phyloP scores from a whole-genome alignment of 768 basidiomycete genomes.

The Mycena latifolia region DNA sequence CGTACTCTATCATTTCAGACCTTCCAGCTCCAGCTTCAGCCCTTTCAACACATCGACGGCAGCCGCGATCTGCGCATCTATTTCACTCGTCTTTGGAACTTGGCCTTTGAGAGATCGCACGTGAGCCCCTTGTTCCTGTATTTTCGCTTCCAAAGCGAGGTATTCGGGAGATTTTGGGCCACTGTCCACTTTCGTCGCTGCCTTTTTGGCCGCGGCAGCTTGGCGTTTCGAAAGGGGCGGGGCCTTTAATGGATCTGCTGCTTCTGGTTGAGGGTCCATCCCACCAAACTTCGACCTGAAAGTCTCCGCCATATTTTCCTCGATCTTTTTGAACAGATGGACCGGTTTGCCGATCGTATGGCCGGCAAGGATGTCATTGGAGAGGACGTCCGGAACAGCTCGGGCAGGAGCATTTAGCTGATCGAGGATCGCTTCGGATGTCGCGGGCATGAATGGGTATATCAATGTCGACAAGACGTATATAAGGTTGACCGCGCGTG shows the following conservation, averaged over 20 bases:
- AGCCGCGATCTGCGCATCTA: constrained; percentile 70
- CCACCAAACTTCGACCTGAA: constrained; percentile 90
- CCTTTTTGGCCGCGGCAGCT: constrained; percentile 61
- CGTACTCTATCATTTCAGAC: constrained; percentile 26
- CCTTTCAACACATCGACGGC: constrained; percentile 75
- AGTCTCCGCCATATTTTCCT: constrained; percentile 87
- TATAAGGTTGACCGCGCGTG: constrained; percentile 92
- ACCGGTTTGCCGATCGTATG: constrained; percentile 89
- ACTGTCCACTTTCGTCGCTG: constrained; percentile 49
- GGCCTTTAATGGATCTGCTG: constrained; percentile 54
- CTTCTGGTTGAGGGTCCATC: constrained; percentile 51
- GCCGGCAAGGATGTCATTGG: constrained; percentile 87
- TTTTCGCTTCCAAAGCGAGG: constrained; percentile 77
- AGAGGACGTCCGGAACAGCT: constrained; percentile 76
- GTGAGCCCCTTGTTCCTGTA: constrained; percentile 79
- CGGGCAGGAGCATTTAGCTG: constrained; percentile 94
- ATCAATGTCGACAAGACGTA: constrained; percentile 88
- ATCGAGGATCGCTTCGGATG: constrained; percentile 79
- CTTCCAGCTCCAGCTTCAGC: constrained; percentile 71
- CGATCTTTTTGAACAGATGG: constrained; percentile 94
- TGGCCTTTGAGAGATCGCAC: constrained; percentile 81
- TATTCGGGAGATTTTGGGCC: constrained; percentile 81
- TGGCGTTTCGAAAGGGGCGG: constrained; percentile 70
- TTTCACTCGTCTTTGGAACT: constrained; percentile 67
- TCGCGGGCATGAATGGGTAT: constrained; percentile 97